Base-by-base conservation (phyloP, 208 protist genomes). In the Trypanosoma vivax region DNA sequence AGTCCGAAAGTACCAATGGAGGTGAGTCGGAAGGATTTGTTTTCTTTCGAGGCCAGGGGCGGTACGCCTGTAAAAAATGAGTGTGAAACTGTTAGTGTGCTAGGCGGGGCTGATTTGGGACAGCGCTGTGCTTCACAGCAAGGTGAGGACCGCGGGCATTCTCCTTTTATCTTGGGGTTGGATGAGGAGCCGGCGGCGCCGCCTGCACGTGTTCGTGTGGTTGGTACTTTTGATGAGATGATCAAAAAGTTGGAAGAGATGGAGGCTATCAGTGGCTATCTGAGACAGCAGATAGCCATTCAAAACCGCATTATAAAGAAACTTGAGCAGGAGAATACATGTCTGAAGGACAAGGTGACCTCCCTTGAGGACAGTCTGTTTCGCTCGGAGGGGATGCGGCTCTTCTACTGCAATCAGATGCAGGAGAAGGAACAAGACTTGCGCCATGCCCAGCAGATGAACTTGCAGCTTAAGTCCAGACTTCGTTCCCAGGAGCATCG, bases 401-500 rank as follows among this genome's bases (percentile, higher is more conserved):
- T 94, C 28, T 60, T 81, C 35, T 80, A 68, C 45, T 79, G 65
- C 53, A 94, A 90, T 50, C 30, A 80, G 24, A 49, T 66, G n/a
- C 87, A 94, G 59, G 65, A 92, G 62, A 83, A 79, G 58, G 67
- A 85, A 56, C 38, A 84, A n/a, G 55, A 67, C 4, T 49, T 92
- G 3, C 53, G 69, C 9, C 71, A 86, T 30, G 54, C 75, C 16
- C 72, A 79, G 19, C 66, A 76, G 3, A 70, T 63, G 16, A 77
- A 91, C 24, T 40, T 42, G 2, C 87, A 83, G 53, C 71, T 92
- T 35, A 90, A 87, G 50, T 88, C 80, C 16, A 76, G 83, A 18
- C 53, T 94, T 25, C 87, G 87, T 18, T 80, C 76, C 16, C 83
- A 94, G 49, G 61, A 72, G 18, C 67, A 83, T 31, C 75, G 87